Conservation (phyloP, 2,329 filamentous ascomycete genomes). For the Rosellinia necatrix region DNA sequence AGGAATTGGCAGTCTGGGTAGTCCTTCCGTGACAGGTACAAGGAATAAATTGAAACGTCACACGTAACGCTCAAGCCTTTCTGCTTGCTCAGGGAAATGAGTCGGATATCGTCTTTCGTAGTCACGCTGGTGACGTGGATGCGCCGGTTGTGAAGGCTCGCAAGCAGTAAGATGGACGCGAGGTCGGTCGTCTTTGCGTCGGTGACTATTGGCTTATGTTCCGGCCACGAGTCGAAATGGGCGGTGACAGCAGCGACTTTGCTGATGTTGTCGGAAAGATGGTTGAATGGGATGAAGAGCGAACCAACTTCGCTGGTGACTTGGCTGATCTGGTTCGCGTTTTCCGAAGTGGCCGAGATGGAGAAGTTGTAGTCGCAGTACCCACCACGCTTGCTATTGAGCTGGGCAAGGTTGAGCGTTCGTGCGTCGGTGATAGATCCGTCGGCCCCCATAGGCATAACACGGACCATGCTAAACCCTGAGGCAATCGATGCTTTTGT, state of each 20-base stretch:
- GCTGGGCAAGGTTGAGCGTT: conserved; percentile 72
- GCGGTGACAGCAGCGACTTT: conserved; percentile 79
- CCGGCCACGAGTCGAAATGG: conserved; percentile 79
- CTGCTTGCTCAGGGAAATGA: conserved; percentile 77
- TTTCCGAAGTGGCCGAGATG: conserved; percentile 72
- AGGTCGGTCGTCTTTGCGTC: conserved; percentile 81
- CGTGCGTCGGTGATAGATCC: conserved; percentile 74
- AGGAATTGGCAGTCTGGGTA: conserved; percentile 70
- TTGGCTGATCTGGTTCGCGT: conserved; percentile 74
- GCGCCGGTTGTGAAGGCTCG: conserved; percentile 76
- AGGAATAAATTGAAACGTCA: conserved; percentile 78
- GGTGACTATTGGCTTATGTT: conserved; percentile 78
- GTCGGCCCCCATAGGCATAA: conserved; percentile 76
- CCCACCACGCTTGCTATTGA: conserved; percentile 68
- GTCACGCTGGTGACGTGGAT: conserved; percentile 81
- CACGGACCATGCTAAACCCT: conserved; percentile 79
- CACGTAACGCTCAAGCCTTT: conserved; percentile 84
- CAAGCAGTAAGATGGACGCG: conserved; percentile 77
- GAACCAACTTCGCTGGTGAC: conserved; percentile 76
- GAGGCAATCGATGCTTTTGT: conserved; percentile 75
- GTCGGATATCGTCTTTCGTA: conserved; percentile 77
- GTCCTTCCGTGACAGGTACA: conserved; percentile 75
- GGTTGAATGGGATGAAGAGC: conserved; percentile 82
- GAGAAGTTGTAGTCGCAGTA: conserved; percentile 83
- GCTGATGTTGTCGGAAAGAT: conserved; percentile 80